phyloP scores from a whole-genome alignment of 345 rosid genomes.

The Garcia nutans region DNA sequence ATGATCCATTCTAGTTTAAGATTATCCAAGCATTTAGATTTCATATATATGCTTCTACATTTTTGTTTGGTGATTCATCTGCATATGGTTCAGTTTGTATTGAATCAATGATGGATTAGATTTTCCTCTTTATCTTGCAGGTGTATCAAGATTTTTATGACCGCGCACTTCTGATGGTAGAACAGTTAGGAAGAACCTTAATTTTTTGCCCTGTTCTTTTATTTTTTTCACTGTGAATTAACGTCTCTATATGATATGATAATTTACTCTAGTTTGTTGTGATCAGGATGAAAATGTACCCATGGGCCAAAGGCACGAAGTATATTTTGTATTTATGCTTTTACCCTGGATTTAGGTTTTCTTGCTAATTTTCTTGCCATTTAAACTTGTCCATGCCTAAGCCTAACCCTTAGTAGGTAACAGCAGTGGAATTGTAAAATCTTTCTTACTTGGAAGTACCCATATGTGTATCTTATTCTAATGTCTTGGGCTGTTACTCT shows the following conservation, averaged over 20 bases:
- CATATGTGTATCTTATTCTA: not conserved
- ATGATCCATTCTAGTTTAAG: too few species aligned
- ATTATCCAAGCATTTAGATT: not conserved
- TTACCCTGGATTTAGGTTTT: constrained; percentile 39
- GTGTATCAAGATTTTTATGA: constrained; percentile 34
- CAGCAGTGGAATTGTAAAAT: constrained; percentile 32
- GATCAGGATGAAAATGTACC: constrained; percentile 45
- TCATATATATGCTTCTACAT: not conserved
- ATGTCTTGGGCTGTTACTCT: constrained; percentile 3
- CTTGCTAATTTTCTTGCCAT: constrained; percentile 25
- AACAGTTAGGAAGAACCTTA: constrained; percentile 44
- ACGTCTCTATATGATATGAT: constrained; percentile 41
- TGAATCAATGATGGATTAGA: constrained; percentile 4
- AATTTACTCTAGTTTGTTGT: constrained; percentile 35
- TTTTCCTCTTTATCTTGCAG: constrained; percentile 34
- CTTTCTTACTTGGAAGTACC: not conserved
- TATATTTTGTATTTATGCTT: constrained; percentile 50
- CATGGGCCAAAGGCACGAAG: constrained; percentile 39
- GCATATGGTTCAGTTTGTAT: not conserved
- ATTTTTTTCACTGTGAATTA: constrained; percentile 42
- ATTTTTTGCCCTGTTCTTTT: constrained; percentile 20
- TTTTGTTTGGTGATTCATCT: not conserved
- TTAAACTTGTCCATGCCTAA: constrained; percentile 32
- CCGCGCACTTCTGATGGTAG: constrained; percentile 38
- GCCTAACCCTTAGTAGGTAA: constrained; percentile 36